Percentiles rank a stretch among this genome's conserved stretches.
Evolutionary conservation across 2,329 filamentous ascomycete genomes (phyloP).

Genomic region (Penicillium sp.): DNA sequence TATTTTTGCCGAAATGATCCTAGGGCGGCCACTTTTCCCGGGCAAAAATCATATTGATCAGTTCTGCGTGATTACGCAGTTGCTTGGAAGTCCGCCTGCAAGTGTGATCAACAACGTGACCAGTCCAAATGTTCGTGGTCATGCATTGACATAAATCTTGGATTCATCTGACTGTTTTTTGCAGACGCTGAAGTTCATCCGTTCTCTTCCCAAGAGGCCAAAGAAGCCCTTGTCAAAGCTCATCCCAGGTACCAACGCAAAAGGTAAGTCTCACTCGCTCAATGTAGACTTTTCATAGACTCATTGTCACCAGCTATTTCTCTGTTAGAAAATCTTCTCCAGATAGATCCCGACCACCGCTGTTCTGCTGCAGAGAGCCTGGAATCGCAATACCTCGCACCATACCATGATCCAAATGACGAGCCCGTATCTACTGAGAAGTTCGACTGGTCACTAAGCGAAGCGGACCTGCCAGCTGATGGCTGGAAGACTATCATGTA

Average conservation of each 20-base stretch:
- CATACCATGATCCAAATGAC: conserved; percentile 95
- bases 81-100: conserved; percentile 90
- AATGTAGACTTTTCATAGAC: neutral
- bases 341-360: conserved; percentile 92
- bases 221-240: neutral
- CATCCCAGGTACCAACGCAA: neutral
- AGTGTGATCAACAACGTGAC: conserved; percentile 98
- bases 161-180: neutral
- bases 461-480: conserved; percentile 91
- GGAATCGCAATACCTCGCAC: conserved; percentile 84
- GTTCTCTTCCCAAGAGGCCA: neutral
- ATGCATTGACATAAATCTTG: neutral
- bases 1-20: conserved; percentile 98
- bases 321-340: conserved; percentile 90
- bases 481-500: conserved; percentile 99
- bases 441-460: conserved; percentile 99
- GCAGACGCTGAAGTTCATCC: neutral
- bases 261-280: neutral
- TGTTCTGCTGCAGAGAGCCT: conserved; percentile 85
- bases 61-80: conserved; percentile 97
- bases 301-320: conserved; percentile 67
- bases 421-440: conserved; percentile 93
- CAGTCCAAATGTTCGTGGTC: conserved; percentile 78
- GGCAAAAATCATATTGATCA: conserved; percentile 99
- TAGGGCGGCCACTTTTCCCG: conserved; percentile 94